Evolutionary conservation across 306 rosid species (phyloP).

Genomic region (Cicer judaicum): DNA sequence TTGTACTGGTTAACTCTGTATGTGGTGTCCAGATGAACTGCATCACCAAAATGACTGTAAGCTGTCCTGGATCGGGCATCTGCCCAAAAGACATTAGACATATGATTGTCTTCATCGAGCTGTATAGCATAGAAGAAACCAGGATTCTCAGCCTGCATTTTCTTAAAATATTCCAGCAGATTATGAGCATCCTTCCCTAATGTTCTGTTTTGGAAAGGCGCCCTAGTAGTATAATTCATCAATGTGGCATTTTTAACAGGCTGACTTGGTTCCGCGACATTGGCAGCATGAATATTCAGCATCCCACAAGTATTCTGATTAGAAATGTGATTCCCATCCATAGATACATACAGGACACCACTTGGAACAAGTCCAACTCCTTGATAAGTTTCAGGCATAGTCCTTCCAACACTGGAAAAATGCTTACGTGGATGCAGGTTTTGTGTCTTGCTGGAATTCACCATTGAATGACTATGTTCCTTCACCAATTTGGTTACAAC

Average conservation of each 20-base stretch:
- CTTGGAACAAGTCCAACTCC: conserved; percentile 83
- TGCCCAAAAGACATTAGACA: conserved; percentile 89
- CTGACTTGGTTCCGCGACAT: conserved; percentile 53
- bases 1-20: conserved; percentile 71
- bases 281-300: conserved; percentile 51
- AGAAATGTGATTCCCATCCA: conserved; percentile 68
- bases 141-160: conserved; percentile 96
- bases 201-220: conserved; percentile 64
- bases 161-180: conserved; percentile 89
- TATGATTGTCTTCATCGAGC: conserved; percentile 85
- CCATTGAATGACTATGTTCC: conserved; percentile 79
- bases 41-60: conserved; percentile 83
- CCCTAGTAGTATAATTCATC: conserved; percentile 57
- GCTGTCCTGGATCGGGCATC: conserved; percentile 89
- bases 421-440: conserved; percentile 73
- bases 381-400: conserved; percentile 66
- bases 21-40: conserved; percentile 75
- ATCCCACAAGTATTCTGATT: conserved; percentile 60
- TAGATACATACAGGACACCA: conserved; percentile 84
- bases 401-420: conserved; percentile 80
- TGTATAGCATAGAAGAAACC: conserved; percentile 96
- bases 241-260: conserved; percentile 53
- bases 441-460: conserved; percentile 57
- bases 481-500: conserved; percentile 73
- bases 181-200: conserved; percentile 90